phyloP scores from a whole-genome alignment of 2,329 filamentous ascomycete genomes.

The Xylaria sp. region DNA sequence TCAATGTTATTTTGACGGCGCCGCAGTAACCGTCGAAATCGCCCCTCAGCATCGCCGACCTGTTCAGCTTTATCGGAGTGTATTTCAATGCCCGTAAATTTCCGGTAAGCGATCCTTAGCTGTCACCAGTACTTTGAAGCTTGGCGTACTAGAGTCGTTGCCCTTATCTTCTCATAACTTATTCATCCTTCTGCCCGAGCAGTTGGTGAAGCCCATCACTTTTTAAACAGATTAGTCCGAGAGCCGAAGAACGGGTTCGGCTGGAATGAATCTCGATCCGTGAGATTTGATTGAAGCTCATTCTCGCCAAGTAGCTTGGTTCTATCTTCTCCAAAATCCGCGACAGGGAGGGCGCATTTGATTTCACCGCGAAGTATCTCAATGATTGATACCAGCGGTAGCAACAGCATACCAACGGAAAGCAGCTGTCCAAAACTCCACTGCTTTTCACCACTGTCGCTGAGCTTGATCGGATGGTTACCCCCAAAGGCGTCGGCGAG shows the following conservation, averaged over 20 bases:
- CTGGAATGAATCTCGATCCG: conserved; percentile 51
- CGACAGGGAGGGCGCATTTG: conserved; percentile 46
- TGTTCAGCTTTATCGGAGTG: neutral
- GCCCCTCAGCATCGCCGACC: conserved; percentile 11
- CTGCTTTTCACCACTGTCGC: conserved; percentile 62
- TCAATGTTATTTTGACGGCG: neutral
- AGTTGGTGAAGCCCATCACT: conserved; percentile 36
- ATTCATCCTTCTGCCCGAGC: neutral
- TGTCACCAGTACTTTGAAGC: neutral
- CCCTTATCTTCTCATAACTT: neutral
- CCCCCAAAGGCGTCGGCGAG: conserved; percentile 69
- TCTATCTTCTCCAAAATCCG: conserved; percentile 39
- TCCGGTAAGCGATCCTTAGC: conserved; percentile 6
- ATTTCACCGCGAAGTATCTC: conserved; percentile 66
- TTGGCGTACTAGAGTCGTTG: neutral
- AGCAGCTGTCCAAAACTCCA: conserved; percentile 74
- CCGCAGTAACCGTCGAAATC: conserved; percentile 27
- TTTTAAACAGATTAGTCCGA: conserved; percentile 51
- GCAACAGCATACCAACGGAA: conserved; percentile 66
- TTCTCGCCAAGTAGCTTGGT: conserved; percentile 37
- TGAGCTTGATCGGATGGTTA: conserved; percentile 59
- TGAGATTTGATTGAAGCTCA: conserved; percentile 43
- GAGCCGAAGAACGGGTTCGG: conserved; percentile 58
- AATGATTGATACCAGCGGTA: conserved; percentile 68
- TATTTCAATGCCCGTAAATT: neutral